Conservation (phyloP, 192 early-diverging fungal species). For the Backusella circina region DNA sequence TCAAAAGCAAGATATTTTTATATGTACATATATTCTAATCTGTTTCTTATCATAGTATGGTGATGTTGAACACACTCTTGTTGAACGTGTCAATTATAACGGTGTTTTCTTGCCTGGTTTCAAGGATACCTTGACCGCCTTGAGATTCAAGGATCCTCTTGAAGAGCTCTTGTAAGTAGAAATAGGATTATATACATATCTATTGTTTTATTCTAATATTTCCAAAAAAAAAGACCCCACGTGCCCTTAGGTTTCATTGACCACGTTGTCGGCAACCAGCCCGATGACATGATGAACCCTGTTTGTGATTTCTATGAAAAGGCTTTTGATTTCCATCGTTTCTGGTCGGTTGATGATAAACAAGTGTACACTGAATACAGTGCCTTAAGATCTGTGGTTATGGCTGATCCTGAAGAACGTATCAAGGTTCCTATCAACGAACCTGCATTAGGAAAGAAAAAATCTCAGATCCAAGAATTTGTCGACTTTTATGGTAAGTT, state of each 20-base stretch:
- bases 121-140: conserved; percentile 22
- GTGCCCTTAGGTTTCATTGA: conserved; percentile 76
- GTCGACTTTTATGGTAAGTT: conserved; percentile 73
- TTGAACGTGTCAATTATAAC: conserved; percentile 78
- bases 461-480: conserved; percentile 95
- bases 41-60: conserved; percentile 61
- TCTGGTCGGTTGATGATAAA: conserved; percentile 98
- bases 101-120: conserved; percentile 89
- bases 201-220: background rate
- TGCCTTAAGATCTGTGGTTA: conserved; percentile 90
- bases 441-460: conserved; percentile 89
- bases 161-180: conserved; percentile 48
- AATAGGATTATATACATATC: background rate
- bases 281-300: conserved; percentile 83
- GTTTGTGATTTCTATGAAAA: conserved; percentile 88
- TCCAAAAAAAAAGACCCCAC: conserved; percentile 21
- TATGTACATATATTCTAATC: background rate
- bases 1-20: conserved; percentile 1
- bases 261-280: conserved; percentile 96
- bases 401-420: conserved; percentile 86
- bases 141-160: conserved; percentile 50
- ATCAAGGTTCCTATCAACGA: conserved; percentile 99
- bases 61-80: conserved; percentile 95
- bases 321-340: conserved; percentile 93
- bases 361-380: conserved; percentile 96